Evolutionary conservation across 257 asterid genomes (phyloP), one percentile per base, ranked within the genome.

Genomic region (Nicotiana undulata): DNA sequence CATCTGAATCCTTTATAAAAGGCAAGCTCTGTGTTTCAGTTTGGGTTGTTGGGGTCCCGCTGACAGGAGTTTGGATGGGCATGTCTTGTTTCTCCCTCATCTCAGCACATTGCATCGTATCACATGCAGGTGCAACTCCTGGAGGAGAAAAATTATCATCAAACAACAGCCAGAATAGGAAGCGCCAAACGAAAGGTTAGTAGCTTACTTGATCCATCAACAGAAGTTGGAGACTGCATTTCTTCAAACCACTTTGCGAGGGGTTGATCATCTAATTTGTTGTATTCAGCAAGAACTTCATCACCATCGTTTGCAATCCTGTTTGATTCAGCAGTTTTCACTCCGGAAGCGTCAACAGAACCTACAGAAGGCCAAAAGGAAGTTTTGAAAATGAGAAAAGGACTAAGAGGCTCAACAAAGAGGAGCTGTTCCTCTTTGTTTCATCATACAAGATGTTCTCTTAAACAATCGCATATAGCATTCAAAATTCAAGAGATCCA

Each of bases 161-260:
- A 74, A 65, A 67, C 28, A 76, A 79, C 28, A 49, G 28, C 31
- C 13, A 55, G 40, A 83, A 77, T 9, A 29, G 77, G 79, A 76
- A 72, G 26, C 28, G 56, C 28, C 60, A 56, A 34, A 44, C 63
- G 58, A 3, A 66, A 17, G 37, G 9, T 10, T 37, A 78, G 31
- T 63, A 79, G 84, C 89, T 80, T 88, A 88, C 96, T 85, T 53
- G 88, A 89, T 79, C 84, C 80, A 83, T 86, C 89, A 76, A 46
- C 75, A 80, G 76, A 15, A 3, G 88, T 72, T 72, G 91, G 84
- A 78, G 88, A 15, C 40, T 89, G 89, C 80, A 82, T 86, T 85
- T 81, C 93, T 79, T 79, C 89, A 44, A 91, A 80, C 96, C 94
- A 91, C 83, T 76, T 87, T 18, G 97, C 86, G 77, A 92, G 94